Conservation (phyloP, 768 basidiomycete species). For the Amyloporia xantha region DNA sequence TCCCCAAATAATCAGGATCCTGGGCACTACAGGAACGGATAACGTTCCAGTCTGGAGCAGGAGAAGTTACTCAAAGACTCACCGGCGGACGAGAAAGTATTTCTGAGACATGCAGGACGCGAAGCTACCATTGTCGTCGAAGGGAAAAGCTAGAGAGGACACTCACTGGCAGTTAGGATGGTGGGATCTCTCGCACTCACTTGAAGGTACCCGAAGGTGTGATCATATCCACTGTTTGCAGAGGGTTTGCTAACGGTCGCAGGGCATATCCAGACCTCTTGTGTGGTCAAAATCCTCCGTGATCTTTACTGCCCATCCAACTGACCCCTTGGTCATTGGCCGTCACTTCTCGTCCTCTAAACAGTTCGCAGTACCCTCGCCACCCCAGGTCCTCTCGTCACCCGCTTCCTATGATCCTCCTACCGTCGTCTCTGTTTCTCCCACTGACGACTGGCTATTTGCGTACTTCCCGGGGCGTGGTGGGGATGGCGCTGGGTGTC, state of each 20-base stretch:
- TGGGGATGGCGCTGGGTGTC: constrained; percentile 51
- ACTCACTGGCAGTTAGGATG: constrained; percentile 56
- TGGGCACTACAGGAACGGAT: too few relatives aligned
- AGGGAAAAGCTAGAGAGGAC: constrained; percentile 48
- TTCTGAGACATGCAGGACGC: constrained; percentile 17
- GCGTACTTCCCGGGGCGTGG: constrained; percentile 64
- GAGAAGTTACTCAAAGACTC: too few relatives aligned
- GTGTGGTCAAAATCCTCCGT: constrained; percentile 66
- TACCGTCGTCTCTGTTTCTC: constrained; percentile 51
- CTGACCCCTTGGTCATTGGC: constrained; percentile 51
- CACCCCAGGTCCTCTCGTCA: constrained; percentile 39
- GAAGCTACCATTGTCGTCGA: constrained; percentile 33
- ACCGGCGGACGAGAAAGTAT: too few relatives aligned
- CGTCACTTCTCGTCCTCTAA: constrained; percentile 67
- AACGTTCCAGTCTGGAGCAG: too few relatives aligned
- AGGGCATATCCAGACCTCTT: constrained; percentile 43
- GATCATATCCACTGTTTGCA: constrained; percentile 4
- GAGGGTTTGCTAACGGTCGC: neutral
- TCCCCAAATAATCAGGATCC: too few relatives aligned
- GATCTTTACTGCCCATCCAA: constrained; percentile 63
- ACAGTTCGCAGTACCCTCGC: constrained; percentile 53
- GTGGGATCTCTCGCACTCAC: constrained; percentile 67
- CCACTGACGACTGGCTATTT: constrained; percentile 59
- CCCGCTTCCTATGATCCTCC: constrained; percentile 53
- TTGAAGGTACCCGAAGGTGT: constrained; percentile 51